A percentile compares a stretch with the other conserved stretches of the same genome.
These are phyloP conservation scores for Sindora glabra DNA, from an alignment of 306 rosid species.

Conservation along the genomic window DNA sequence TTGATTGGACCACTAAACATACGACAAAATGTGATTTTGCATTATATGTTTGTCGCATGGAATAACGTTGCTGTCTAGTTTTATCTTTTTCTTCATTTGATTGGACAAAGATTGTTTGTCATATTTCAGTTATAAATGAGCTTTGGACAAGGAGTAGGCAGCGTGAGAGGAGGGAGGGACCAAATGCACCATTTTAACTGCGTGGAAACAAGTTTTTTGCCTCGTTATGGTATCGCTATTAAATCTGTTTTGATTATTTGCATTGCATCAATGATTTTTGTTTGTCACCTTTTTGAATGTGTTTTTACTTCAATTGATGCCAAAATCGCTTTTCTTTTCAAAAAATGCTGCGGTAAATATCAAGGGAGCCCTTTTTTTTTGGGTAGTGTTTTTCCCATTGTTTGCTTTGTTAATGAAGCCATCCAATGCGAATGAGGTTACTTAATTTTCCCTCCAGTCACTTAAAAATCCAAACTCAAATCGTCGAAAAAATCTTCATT, in stretches of 20 bases:
- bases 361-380: too few species aligned
- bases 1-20: slow-evolving; percentile 30
- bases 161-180: neutral
- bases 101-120: slow-evolving; percentile 13
- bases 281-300: too few species aligned
- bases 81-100: neutral
- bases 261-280: too few species aligned
- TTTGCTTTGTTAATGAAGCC: too few species aligned
- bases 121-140: neutral
- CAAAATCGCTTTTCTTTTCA: too few species aligned
- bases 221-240: neutral
- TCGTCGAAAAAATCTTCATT: too few species aligned
- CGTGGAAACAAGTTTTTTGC: neutral
- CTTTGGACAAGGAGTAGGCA: neutral
- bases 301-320: too few species aligned
- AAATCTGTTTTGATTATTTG: neutral
- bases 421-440: too few species aligned
- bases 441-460: too few species aligned
- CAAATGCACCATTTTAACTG: neutral
- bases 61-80: slow-evolving; percentile 6
- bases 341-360: too few species aligned
- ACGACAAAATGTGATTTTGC: slow-evolving; percentile 11
- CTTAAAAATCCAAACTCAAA: too few species aligned
- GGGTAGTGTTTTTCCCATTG: too few species aligned
- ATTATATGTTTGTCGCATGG: neutral